Evolutionary conservation across 2,329 filamentous ascomycete species (phyloP).

Genomic region (Trichophaea hybrida): DNA sequence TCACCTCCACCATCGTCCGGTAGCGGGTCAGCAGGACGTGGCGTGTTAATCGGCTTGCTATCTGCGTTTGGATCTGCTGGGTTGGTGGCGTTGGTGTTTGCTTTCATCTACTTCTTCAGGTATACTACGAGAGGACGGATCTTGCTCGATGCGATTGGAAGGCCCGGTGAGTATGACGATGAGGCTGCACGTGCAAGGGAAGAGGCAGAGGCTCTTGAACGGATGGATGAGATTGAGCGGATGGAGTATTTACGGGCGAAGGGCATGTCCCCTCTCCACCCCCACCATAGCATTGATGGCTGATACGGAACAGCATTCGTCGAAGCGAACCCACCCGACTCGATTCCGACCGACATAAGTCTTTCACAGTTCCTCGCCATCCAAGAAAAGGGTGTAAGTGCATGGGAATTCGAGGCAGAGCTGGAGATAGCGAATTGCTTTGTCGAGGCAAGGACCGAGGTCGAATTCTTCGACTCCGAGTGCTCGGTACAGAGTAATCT

Average conservation of each 20-base stretch:
- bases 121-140: conserved; percentile 81
- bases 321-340: conserved; percentile 87
- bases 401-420: conserved; percentile 99
- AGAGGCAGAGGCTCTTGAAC: conserved; percentile 85
- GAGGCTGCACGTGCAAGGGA: conserved; percentile 88
- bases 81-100: conserved; percentile 63
- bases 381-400: conserved; percentile 98
- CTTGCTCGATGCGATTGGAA: conserved; percentile 78
- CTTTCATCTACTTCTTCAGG: conserved; percentile 82
- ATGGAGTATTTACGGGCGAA: conserved; percentile 89
- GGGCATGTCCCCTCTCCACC: conserved; percentile 43
- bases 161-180: conserved; percentile 93
- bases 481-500: conserved; percentile 95
- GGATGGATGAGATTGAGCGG: conserved; percentile 85
- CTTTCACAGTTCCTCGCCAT: conserved; percentile 95
- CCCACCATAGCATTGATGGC: not conserved
- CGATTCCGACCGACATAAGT: conserved; percentile 89
- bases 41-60: conserved; percentile 85
- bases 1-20: not conserved
- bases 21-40: conserved; percentile 40
- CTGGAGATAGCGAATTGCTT: conserved; percentile 98
- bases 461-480: conserved; percentile 96
- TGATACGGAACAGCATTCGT: conserved; percentile 56
- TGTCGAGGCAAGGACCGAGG: conserved; percentile 88
- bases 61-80: conserved; percentile 87